Evolutionary conservation across 352 stramenopile species (phyloP).

Genomic region (Pythium insidiosum): DNA sequence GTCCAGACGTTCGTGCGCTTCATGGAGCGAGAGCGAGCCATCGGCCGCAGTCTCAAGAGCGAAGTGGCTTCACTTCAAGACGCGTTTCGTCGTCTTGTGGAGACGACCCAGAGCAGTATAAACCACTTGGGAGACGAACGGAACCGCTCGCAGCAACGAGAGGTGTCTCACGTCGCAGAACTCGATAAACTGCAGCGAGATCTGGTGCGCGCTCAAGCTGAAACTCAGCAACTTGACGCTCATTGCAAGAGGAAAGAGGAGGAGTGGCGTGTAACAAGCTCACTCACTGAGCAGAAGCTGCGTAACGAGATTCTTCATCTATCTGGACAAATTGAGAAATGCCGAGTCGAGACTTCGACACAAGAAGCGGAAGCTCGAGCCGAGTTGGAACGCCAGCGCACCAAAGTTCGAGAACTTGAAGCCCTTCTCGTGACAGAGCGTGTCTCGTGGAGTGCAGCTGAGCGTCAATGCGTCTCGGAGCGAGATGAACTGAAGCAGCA

Average conservation of each 20-base stretch:
- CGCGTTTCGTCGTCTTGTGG: slow-evolving; percentile 25
- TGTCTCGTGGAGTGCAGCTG: slow-evolving; percentile 20
- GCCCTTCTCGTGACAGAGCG: slow-evolving; percentile 21
- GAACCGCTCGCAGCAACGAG: not conserved
- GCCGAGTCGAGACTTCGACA: too few species aligned
- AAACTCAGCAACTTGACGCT: slow-evolving; percentile 7
- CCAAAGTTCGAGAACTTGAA: slow-evolving; percentile 35
- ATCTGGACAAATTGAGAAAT: slow-evolving; percentile 42
- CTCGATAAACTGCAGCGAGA: slow-evolving; percentile 19
- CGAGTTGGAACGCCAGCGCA: slow-evolving; percentile 18
- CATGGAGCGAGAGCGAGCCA: slow-evolving; percentile 44
- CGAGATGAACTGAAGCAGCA: slow-evolving; percentile 49
- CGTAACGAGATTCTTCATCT: slow-evolving; percentile 60
- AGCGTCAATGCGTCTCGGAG: slow-evolving; percentile 31
- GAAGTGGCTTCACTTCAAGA: slow-evolving; percentile 32
- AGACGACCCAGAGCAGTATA: too few species aligned
- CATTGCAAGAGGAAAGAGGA: slow-evolving; percentile 31
- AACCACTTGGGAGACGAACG: too few species aligned
- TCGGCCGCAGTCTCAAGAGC: slow-evolving; percentile 24
- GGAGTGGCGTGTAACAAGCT: slow-evolving; percentile 21
- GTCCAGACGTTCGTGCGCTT: slow-evolving; percentile 56
- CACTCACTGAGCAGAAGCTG: slow-evolving; percentile 53
- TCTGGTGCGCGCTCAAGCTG: slow-evolving; percentile 3
- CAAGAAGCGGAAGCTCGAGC: too few species aligned
- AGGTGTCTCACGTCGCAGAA: slow-evolving; percentile 8